Percentiles rank a stretch among this genome's conserved stretches.
Conservation (phyloP, 805 yeast species). For the Millerozyma acaciae region DNA sequence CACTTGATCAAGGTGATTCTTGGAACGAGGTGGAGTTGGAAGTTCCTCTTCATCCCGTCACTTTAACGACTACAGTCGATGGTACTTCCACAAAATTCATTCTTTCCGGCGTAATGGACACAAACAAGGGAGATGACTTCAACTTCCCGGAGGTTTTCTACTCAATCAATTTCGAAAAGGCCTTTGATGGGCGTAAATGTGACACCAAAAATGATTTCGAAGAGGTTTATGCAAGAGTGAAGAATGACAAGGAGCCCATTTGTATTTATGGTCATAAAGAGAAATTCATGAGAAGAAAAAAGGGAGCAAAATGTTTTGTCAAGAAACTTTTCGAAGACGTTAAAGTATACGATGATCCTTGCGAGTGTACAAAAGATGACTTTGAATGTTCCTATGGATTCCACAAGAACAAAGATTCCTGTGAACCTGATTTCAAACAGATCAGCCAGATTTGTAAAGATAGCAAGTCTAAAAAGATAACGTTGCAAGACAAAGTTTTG, state of each 20-base stretch:
- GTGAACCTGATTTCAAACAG: slow-evolving; percentile 38
- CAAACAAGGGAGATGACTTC: slow-evolving; percentile 6
- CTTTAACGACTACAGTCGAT: slow-evolving; percentile 58
- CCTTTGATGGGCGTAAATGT: slow-evolving; percentile 49
- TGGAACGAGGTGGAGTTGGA: slow-evolving; percentile 57
- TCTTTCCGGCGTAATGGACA: slow-evolving; percentile 38
- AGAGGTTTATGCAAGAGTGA: slow-evolving; percentile 52
- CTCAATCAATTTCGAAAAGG: slow-evolving; percentile 53
- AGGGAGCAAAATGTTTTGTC: slow-evolving; percentile 60
- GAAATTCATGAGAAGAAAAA: slow-evolving; percentile 59
- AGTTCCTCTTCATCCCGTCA: slow-evolving; percentile 34
- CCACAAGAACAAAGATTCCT: slow-evolving; percentile 33
- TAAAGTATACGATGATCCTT: slow-evolving; percentile 47
- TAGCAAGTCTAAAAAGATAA: slow-evolving; percentile 17
- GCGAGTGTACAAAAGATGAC: slow-evolving; percentile 63
- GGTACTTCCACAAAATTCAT: slow-evolving; percentile 63
- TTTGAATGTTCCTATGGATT: slow-evolving; percentile 65
- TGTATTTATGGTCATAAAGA: slow-evolving; percentile 73
- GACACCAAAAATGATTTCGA: slow-evolving; percentile 53
- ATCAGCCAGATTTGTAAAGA: slow-evolving; percentile 22
- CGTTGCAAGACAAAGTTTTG: slow-evolving; percentile 36
- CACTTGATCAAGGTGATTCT: slow-evolving; percentile 69
- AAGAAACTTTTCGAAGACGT: slow-evolving; percentile 45
- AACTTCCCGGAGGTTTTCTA: slow-evolving; percentile 20
- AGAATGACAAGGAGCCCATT: slow-evolving; percentile 27